Evolutionary conservation across 2,329 filamentous ascomycete species (phyloP), one percentile per base, ranked within the genome.

Genomic region (Fusarium udum): DNA sequence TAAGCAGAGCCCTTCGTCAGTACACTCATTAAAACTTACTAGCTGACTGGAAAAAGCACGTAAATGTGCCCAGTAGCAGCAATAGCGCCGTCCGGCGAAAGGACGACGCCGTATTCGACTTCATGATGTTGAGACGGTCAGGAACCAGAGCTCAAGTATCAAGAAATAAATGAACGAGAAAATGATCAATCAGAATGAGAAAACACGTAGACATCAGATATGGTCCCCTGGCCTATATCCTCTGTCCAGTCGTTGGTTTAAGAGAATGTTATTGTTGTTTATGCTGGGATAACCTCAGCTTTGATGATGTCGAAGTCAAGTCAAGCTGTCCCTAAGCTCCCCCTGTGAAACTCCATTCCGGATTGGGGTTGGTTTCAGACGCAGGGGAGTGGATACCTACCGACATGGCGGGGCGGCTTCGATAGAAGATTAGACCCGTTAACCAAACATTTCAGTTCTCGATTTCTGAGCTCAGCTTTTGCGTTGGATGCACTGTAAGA

Each of bases 11-110:
- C n/a, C 11, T 22, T 18, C n/a, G 14, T 28, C 26, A n/a, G 7
- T 12, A 4, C 24, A 5, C 16, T 28, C 3, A 36, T 22, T 2
- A 16, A 9, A 18, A 61, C 89, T 81, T 85, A 93, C 93, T 86
- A 84, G 89, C 88, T 79, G 91, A 89, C 55, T 87, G 87, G 75
- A 93, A 83, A 36, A 94, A 81, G 77, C 86, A 90, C 77, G 87
- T 85, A 39, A 94, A 79, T 53, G 89, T 82, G 73, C 87, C 84
- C 49, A 93, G 76, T 69, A 93, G 80, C 71, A 89, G 87, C 70
- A 93, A 82, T 74, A 90, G 85, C 77, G 89, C 84, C 79, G 90
- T 88, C 93, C 93, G 94, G 83, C 84, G 85, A 80, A 83, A 84
- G 84, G 89, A 89, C 85, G 84, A 82, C 81, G 83, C 83, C 79